Percentiles rank a stretch among this genome's conserved stretches.
phyloP scores from a whole-genome alignment of 805 yeast species.

The Sporopachydermia quercuum region DNA sequence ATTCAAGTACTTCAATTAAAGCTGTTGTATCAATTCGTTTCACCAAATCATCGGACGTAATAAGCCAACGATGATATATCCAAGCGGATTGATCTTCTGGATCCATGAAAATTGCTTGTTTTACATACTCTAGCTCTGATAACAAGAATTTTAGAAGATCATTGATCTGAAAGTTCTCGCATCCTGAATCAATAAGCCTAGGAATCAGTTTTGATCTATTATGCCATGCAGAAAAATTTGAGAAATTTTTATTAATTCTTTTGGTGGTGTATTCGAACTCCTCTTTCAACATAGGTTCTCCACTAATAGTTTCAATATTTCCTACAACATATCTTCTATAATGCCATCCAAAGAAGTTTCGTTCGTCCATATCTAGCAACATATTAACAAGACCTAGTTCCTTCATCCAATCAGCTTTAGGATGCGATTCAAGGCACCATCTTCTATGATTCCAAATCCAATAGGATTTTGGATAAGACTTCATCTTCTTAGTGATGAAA shows the following conservation, averaged over 20 bases:
- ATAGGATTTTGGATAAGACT: slow-evolving; percentile 71
- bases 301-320: slow-evolving; percentile 16
- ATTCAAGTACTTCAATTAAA: slow-evolving; percentile 24
- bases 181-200: slow-evolving; percentile 22
- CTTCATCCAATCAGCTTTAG: slow-evolving; percentile 43
- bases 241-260: slow-evolving; percentile 69
- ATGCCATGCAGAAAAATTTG: slow-evolving; percentile 95
- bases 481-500: slow-evolving; percentile 43
- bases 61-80: slow-evolving; percentile 78
- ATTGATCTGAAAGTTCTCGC: slow-evolving; percentile 16
- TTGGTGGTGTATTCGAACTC: slow-evolving; percentile 70
- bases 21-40: slow-evolving; percentile 16
- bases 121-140: slow-evolving; percentile 52
- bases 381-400: slow-evolving; percentile 61
- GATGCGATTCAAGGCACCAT: slow-evolving; percentile 55
- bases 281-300: slow-evolving; percentile 18
- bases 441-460: slow-evolving; percentile 94
- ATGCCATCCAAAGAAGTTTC: slow-evolving; percentile 95
- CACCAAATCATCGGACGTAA: slow-evolving; percentile 17
- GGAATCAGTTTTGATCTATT: slow-evolving; percentile 63
- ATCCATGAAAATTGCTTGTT: slow-evolving; percentile 72
- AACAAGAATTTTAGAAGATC: slow-evolving; percentile 24
- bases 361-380: slow-evolving; percentile 53
- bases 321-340: slow-evolving; percentile 63
- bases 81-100: slow-evolving; percentile 91